These are phyloP conservation scores for Metarhizium guizhouense DNA, from an alignment of 2,329 filamentous ascomycete genomes.

Conservation along the genomic window DNA sequence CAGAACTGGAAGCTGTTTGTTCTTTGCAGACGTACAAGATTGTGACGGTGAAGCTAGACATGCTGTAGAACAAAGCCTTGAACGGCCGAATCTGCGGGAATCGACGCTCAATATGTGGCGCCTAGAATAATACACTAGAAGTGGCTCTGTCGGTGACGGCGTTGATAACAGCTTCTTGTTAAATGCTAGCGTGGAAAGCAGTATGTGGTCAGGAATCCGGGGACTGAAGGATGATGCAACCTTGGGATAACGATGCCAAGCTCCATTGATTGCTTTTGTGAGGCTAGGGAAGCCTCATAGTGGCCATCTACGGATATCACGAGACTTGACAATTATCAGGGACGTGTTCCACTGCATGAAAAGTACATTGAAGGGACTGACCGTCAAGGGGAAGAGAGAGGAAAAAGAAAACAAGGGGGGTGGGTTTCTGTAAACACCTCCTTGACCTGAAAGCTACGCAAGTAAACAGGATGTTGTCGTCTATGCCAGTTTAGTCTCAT, in stretches of 20 bases:
- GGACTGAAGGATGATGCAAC: neutral
- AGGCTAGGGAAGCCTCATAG: neutral
- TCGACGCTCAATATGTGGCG: neutral
- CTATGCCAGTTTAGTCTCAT: too few relatives aligned
- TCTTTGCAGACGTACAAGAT: neutral
- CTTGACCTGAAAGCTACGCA: neutral
- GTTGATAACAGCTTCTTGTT: neutral
- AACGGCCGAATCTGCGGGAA: neutral
- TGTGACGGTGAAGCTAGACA: neutral
- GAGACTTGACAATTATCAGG: neutral
- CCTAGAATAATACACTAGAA: neutral
- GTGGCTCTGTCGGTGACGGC: neutral
- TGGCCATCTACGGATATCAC: neutral
- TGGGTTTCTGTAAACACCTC: neutral
- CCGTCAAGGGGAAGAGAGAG: neutral
- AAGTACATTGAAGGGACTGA: neutral
- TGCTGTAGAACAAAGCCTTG: neutral
- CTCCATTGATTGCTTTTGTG: neutral
- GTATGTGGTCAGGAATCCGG: neutral
- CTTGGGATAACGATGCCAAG: neutral
- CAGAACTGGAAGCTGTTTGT: constrained; percentile 9
- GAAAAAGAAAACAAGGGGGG: neutral
- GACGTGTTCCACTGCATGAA: neutral
- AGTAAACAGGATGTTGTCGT: too few relatives aligned
- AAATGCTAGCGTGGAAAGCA: neutral